Base-by-base conservation (phyloP, 805 yeast species). In the Yamadazyma ubonensis region DNA sequence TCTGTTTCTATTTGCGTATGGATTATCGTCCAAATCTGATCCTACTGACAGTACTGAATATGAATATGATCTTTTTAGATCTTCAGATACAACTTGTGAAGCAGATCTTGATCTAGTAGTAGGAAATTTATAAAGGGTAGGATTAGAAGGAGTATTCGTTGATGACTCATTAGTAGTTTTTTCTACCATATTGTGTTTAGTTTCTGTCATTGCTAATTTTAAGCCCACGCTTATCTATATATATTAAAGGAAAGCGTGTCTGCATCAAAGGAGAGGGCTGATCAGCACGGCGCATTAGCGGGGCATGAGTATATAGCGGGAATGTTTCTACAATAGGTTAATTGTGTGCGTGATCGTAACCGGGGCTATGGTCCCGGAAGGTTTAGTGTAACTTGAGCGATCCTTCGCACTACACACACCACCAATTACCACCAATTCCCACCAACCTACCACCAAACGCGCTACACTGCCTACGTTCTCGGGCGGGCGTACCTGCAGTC, bases 1-100 rank as follows among this genome's bases (percentile, higher is more conserved):
- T 23, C 58, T 47, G 42, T 58, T 58, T 16, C 57, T 57, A 38
- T 46, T 55, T 14, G 38, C 40, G 9, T 39, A 34, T 6, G 40
- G 39, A 15, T 27, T 26, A 17, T 42, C 45, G 21, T 41, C 41
- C n/a, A 37, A 29, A 12, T 46, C 41, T 10, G 53, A 49, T 6
- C 23, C 28, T 12, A 47, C 36, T 6, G 52, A 49, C 22, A 29
- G 36, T 12, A 46, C 34, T 4, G 48, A 44, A 11, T 42, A 42
- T 14, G 44, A 38, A 29, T 44, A 40, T n/a, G 26, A 36, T 40
- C 51, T 44, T 20, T 47, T 47, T 6, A 19, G 12, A 11, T 40
- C 43, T 9, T 33, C 36, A 7, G 22, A 10, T 6, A 29, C 22
- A 6, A 42, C 43, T 12, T 27, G 33, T 3, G 48, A 44, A 10